phyloP scores from a whole-genome alignment of 768 basidiomycete species.

The Trametes coccinea region DNA sequence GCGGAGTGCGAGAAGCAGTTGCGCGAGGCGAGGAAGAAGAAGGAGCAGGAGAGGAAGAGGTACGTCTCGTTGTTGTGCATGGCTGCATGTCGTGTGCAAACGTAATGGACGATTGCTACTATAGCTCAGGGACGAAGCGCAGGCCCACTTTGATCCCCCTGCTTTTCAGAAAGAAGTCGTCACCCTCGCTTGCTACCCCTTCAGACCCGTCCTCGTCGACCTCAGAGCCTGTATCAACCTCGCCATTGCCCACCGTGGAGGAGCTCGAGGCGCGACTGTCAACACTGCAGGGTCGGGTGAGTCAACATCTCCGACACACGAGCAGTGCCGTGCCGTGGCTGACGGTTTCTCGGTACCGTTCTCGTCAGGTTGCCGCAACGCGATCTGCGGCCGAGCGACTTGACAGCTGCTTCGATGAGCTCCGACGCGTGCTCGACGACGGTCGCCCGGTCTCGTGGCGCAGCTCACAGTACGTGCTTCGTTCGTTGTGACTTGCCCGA shows the following conservation, averaged over 20 bases:
- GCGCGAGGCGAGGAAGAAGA: slow-evolving; percentile 10
- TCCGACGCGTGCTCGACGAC: slow-evolving; percentile 17
- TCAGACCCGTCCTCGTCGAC: not conserved
- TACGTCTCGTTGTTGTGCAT: not conserved
- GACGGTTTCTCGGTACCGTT: not conserved
- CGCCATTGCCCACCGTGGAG: not conserved
- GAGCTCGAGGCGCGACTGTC: slow-evolving; percentile 14
- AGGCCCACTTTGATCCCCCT: slow-evolving; percentile 6
- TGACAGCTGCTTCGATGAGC: slow-evolving; percentile 19
- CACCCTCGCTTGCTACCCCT: not conserved
- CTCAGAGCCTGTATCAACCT: not conserved
- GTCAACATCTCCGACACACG: not conserved
- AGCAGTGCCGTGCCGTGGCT: not conserved
- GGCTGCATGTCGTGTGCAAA: not conserved
- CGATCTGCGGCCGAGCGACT: slow-evolving; percentile 15
- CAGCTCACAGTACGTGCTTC: slow-evolving; percentile 13
- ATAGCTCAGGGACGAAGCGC: slow-evolving; percentile 10
- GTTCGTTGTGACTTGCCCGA: not conserved
- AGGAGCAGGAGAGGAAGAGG: slow-evolving; percentile 7
- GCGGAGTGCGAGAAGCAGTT: slow-evolving; percentile 16
- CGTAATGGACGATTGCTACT: too few relatives aligned
- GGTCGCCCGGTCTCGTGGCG: slow-evolving; percentile 22
- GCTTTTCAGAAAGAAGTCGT: slow-evolving; percentile 6
- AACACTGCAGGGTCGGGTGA: slow-evolving; percentile 12
- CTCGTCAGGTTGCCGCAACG: slow-evolving; percentile 10